phyloP scores from a whole-genome alignment of 2,329 filamentous ascomycete genomes.

The Epichloe typhina region DNA sequence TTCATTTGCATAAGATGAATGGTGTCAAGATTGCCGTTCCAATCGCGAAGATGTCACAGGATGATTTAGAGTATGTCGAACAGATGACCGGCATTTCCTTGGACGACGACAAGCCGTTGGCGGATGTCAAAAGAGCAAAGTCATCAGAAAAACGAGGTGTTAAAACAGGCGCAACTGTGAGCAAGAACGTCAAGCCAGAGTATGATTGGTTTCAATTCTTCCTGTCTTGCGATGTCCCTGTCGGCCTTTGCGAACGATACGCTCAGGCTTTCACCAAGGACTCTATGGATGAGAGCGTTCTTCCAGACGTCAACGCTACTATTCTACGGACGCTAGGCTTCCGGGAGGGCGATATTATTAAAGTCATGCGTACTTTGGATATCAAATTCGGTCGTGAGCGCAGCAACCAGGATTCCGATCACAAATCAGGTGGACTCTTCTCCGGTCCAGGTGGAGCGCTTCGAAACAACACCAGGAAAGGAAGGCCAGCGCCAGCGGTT shows the following conservation, averaged over 20 bases:
- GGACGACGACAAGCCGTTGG: slow-evolving; percentile 87
- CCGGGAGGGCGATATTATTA: slow-evolving; percentile 91
- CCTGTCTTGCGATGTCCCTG: slow-evolving; percentile 78
- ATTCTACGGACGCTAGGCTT: slow-evolving; percentile 80
- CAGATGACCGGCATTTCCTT: slow-evolving; percentile 73
- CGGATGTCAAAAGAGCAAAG: slow-evolving; percentile 57
- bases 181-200: slow-evolving; percentile 50
- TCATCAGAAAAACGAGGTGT: slow-evolving; percentile 16
- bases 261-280: slow-evolving; percentile 79
- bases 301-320: slow-evolving; percentile 76
- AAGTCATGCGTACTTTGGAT: slow-evolving; percentile 84
- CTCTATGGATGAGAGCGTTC: slow-evolving; percentile 87
- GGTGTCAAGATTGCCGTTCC: slow-evolving; percentile 97
- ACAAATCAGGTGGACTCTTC: slow-evolving; percentile 58
- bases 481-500: slow-evolving; percentile 73
- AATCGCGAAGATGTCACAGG: slow-evolving; percentile 85
- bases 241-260: slow-evolving; percentile 89
- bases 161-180: slow-evolving; percentile 48
- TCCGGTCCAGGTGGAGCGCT: slow-evolving; percentile 84
- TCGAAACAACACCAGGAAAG: slow-evolving; percentile 89
- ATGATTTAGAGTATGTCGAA: slow-evolving; percentile 93
- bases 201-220: slow-evolving; percentile 99
- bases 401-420: slow-evolving; percentile 45
- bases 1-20: slow-evolving; percentile 95
- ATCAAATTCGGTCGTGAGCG: slow-evolving; percentile 56